phyloP scores from a whole-genome alignment of 768 basidiomycete genomes.

The Boletus rubroflammeus region DNA sequence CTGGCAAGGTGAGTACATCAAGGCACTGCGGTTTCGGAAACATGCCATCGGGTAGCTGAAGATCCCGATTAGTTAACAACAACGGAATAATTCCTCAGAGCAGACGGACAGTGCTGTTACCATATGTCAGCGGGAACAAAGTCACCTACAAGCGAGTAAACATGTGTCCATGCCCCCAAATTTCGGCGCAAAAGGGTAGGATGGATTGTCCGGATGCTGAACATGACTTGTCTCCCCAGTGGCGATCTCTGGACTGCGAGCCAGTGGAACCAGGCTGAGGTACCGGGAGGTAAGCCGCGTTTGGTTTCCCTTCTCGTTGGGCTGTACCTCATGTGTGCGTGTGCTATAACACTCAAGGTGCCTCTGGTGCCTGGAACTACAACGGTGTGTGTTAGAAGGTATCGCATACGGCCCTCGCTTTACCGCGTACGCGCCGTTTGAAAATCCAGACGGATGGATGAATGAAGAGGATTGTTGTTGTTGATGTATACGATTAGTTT shows the following conservation, averaged over 20 bases:
- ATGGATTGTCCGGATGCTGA: neutral
- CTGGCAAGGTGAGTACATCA: neutral
- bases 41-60: neutral
- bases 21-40: conserved; percentile 4
- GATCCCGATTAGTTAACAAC: neutral
- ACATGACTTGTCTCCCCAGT: conserved; percentile 19
- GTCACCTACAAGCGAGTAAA: conserved; percentile 40
- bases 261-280: conserved; percentile 44
- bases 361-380: conserved; percentile 55
- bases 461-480: neutral
- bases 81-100: neutral
- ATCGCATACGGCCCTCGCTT: neutral
- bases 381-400: conserved; percentile 44
- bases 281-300: conserved; percentile 24
- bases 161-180: no score
- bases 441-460: neutral
- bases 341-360: conserved; percentile 29
- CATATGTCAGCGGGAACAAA: conserved; percentile 32
- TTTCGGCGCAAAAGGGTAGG: no score
- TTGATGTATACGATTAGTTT: neutral
- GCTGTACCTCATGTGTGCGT: neutral
- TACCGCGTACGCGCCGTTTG: neutral
- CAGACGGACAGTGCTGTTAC: neutral
- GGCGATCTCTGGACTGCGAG: conserved; percentile 48
- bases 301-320: neutral